Percentiles rank a stretch among this genome's conserved stretches.
phyloP scores from a whole-genome alignment of 192 early-diverging fungal species.

The Podila epigama region DNA sequence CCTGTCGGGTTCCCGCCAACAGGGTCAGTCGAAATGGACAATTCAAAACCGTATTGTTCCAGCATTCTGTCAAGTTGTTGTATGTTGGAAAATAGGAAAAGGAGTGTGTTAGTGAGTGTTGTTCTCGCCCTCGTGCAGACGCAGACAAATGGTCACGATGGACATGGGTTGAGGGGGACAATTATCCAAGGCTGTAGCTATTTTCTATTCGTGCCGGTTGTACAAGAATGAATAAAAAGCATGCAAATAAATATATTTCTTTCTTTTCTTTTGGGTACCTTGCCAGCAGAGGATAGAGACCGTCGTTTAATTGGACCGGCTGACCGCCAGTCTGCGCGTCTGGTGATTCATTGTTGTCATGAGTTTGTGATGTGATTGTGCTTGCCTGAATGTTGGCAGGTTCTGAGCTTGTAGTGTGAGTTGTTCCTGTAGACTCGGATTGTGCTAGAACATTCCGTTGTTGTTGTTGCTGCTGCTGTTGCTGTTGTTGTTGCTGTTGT shows the following conservation, averaged over 20 bases:
- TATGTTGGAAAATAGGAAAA: too few species aligned
- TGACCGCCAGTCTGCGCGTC: not conserved
- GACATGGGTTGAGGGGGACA: too few species aligned
- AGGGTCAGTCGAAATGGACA: constrained; percentile 3
- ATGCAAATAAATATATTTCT: too few species aligned
- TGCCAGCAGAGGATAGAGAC: not conserved
- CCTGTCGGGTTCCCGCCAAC: constrained; percentile 15
- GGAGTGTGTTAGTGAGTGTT: too few species aligned
- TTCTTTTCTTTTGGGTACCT: not conserved
- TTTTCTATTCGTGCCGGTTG: too few species aligned
- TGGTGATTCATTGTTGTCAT: constrained; percentile 3
- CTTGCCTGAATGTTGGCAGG: not conserved
- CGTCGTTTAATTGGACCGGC: not conserved
- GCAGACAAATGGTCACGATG: too few species aligned
- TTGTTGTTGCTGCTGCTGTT: not conserved
- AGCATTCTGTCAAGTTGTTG: too few species aligned
- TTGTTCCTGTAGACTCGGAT: constrained; percentile 9
- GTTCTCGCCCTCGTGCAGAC: too few species aligned
- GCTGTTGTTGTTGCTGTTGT: constrained; percentile 1
- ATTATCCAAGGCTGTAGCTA: too few species aligned
- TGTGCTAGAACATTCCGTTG: not conserved
- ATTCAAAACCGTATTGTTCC: too few species aligned
- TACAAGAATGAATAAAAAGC: too few species aligned
- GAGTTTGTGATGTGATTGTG: not conserved
- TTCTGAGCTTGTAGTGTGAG: not conserved